A percentile compares a stretch with the other conserved stretches of the same genome.
Evolutionary conservation across 169 alveolate species (phyloP).

Genomic region (Plasmodium gonderi): DNA sequence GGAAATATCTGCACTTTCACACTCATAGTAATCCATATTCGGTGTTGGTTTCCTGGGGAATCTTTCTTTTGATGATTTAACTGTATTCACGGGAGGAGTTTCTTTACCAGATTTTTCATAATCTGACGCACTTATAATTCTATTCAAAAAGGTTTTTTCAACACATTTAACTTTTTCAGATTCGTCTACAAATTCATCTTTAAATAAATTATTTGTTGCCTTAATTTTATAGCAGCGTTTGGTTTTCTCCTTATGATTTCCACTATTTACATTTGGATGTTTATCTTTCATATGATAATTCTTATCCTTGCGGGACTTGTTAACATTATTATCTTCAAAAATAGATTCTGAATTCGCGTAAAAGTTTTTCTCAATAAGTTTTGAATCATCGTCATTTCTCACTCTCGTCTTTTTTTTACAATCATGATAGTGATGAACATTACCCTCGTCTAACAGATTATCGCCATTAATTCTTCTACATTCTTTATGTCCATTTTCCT

Average conservation of each 20-base stretch:
- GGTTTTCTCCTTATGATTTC: neutral
- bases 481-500: neutral
- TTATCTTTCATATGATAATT: neutral
- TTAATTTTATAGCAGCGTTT: constrained; percentile 9
- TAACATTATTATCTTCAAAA: constrained; percentile 22
- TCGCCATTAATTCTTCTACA: neutral
- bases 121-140: neutral
- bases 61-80: too few species aligned
- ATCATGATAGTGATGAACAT: neutral
- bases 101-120: too few species aligned
- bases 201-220: constrained; percentile 33
- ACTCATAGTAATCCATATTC: neutral
- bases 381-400: neutral
- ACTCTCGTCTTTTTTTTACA: neutral
- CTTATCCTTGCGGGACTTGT: neutral
- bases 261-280: neutral
- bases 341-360: constrained; percentile 45
- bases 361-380: constrained; percentile 6
- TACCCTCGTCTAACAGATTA: neutral
- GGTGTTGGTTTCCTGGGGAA: too few species aligned
- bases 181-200: constrained; percentile 11
- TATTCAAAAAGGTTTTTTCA: neutral
- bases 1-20: neutral
- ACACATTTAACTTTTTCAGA: neutral
- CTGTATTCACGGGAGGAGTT: too few species aligned